Conservation (phyloP, 495 filamentous ascomycete species). For the Hamigera avellanea region DNA sequence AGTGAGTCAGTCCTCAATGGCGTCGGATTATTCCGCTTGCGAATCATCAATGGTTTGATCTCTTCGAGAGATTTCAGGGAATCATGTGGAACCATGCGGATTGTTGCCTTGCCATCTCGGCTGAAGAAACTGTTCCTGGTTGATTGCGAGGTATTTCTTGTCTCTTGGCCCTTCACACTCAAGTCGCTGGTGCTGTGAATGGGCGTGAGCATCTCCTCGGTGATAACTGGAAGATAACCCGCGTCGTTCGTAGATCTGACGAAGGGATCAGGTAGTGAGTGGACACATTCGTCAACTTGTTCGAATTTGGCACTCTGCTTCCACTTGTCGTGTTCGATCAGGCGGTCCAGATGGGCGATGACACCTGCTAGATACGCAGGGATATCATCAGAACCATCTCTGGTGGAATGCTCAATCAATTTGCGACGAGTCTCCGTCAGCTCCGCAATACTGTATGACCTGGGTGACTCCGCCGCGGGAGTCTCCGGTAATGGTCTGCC, state of each 20-base stretch:
- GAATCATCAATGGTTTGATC: slow-evolving; percentile 40
- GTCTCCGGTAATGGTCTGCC: background rate
- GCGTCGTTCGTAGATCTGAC: slow-evolving; percentile 21
- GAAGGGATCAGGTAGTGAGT: slow-evolving; percentile 46
- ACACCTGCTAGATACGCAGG: slow-evolving; percentile 44
- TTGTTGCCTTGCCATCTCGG: slow-evolving; percentile 21
- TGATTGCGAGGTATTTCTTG: background rate
- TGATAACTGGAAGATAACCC: slow-evolving; percentile 38
- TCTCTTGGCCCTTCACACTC: slow-evolving; percentile 1
- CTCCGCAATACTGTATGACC: slow-evolving; percentile 37
- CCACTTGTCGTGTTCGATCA: slow-evolving; percentile 38
- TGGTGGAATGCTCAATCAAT: slow-evolving; percentile 35
- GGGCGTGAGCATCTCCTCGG: slow-evolving; percentile 29
- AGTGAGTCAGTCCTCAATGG: background rate
- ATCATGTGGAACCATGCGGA: slow-evolving; percentile 37
- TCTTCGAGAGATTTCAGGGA: slow-evolving; percentile 27
- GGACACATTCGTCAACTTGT: slow-evolving; percentile 20
- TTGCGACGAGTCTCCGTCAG: slow-evolving; percentile 46
- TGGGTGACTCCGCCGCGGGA: slow-evolving; percentile 11
- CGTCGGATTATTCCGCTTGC: slow-evolving; percentile 32
- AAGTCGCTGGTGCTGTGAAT: slow-evolving; percentile 1
- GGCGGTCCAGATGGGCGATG: slow-evolving; percentile 48
- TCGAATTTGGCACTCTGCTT: slow-evolving; percentile 2
- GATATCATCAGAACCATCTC: slow-evolving; percentile 23
- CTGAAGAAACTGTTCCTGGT: slow-evolving; percentile 7